phyloP scores from a whole-genome alignment of 1,284 basidiomycete species.

The Microbotryum violaceum region DNA sequence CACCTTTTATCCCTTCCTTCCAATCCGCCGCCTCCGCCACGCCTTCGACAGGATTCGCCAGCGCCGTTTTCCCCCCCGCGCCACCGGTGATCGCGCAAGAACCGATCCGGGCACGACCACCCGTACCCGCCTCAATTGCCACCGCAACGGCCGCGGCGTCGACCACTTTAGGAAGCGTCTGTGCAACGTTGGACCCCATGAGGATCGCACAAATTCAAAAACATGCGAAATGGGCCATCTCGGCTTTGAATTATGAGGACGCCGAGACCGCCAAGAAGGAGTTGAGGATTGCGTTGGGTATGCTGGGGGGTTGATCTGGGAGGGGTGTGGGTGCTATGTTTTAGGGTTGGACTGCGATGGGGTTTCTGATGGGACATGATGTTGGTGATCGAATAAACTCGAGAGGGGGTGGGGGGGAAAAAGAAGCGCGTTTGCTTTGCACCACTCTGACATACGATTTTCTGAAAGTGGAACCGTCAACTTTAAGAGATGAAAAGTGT shows the following conservation, averaged over 20 bases:
- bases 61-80: conserved; percentile 1
- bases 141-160: conserved; percentile 39
- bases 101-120: conserved; percentile 26
- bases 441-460: too few species aligned
- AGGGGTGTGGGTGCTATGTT: not conserved
- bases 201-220: conserved; percentile 69
- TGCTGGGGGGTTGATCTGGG: conserved; percentile 52
- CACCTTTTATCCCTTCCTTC: conserved; percentile 9
- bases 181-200: conserved; percentile 59
- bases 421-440: too few species aligned
- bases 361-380: too few species aligned
- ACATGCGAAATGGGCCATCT: conserved; percentile 83
- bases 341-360: too few species aligned
- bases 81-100: conserved; percentile 24
- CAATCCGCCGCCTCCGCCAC: conserved; percentile 5
- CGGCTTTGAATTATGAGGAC: conserved; percentile 87
- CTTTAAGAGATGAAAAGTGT: too few species aligned
- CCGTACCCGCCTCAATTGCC: conserved; percentile 35
- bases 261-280: conserved; percentile 71
- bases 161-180: conserved; percentile 43
- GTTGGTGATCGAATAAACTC: too few species aligned
- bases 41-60: conserved; percentile 4
- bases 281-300: conserved; percentile 61
- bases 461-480: too few species aligned
- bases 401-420: too few species aligned